phyloP scores from a whole-genome alignment of 306 rosid genomes.

The Cucurbita argyrosperma region DNA sequence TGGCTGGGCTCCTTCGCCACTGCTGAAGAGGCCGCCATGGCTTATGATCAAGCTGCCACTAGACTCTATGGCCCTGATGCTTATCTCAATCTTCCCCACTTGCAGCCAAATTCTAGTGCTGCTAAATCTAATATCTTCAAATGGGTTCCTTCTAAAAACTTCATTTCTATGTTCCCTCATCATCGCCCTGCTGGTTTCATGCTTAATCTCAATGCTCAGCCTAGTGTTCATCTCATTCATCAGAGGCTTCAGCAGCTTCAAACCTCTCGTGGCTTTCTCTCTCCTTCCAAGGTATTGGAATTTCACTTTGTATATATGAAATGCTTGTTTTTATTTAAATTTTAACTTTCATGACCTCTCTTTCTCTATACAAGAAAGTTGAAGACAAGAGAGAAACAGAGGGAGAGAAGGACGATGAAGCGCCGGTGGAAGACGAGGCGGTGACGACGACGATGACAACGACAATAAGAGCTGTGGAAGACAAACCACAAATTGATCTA shows the following conservation, averaged over 20 bases:
- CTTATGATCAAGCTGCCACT: conserved; percentile 91
- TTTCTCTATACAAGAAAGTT: background rate
- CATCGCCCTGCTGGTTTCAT: background rate
- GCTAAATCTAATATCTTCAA: conserved; percentile 17
- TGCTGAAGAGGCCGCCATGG: conserved; percentile 96
- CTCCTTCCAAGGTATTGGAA: conserved; percentile 16
- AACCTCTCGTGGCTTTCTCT: conserved; percentile 29
- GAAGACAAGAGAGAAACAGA: conserved; percentile 2
- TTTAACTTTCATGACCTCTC: background rate
- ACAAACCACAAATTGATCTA: conserved; percentile 94
- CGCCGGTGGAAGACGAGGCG: conserved; percentile 9
- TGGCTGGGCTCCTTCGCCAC: conserved; percentile 96
- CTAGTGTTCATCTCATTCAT: conserved; percentile 91
- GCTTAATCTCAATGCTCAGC: conserved; percentile 82
- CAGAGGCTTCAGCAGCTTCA: conserved; percentile 75
- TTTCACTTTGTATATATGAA: no score
- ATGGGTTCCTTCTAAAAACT: conserved; percentile 86
- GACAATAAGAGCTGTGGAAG: conserved; percentile 17
- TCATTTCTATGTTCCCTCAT: conserved; percentile 75
- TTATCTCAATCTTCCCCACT: conserved; percentile 85
- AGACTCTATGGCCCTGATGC: conserved; percentile 89
- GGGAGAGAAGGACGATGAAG: conserved; percentile 18
- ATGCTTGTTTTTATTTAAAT: no score
- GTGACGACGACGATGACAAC: background rate
- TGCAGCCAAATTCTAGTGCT: background rate